A percentile compares a stretch with the other conserved stretches of the same genome.
phyloP scores from a whole-genome alignment of 2,329 filamentous ascomycete genomes.

The Tolypocladium ophioglossoides region DNA sequence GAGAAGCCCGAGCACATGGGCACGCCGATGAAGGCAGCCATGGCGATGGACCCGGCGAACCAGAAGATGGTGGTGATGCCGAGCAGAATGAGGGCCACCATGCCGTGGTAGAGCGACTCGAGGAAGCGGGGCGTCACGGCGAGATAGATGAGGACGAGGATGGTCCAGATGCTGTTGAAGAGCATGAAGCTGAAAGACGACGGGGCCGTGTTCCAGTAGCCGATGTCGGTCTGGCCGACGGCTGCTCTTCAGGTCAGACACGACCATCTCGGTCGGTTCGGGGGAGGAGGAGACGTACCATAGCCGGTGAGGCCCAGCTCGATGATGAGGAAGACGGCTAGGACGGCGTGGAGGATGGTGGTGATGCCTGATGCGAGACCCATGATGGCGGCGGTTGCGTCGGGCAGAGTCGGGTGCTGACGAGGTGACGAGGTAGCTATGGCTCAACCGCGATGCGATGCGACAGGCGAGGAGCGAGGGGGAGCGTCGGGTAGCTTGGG shows the following conservation, averaged over 20 bases:
- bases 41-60: conserved; percentile 76
- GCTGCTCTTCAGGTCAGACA: neutral
- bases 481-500: no score
- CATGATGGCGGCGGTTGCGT: conserved; percentile 33
- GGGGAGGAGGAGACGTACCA: conserved; percentile 34
- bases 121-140: conserved; percentile 55
- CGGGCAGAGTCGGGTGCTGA: neutral
- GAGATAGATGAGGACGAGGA: conserved; percentile 62
- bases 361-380: conserved; percentile 36
- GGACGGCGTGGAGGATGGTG: conserved; percentile 53
- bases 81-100: conserved; percentile 57
- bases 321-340: conserved; percentile 59
- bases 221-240: conserved; percentile 3
- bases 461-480: no score
- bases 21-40: conserved; percentile 54
- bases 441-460: no score
- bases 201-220: conserved; percentile 26
- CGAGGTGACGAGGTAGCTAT: neutral
- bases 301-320: conserved; percentile 68
- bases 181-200: conserved; percentile 64
- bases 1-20: conserved; percentile 39
- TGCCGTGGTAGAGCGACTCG: conserved; percentile 49
- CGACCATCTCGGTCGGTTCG: neutral
- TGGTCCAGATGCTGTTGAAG: conserved; percentile 68
- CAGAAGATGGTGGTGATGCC: conserved; percentile 73